Percentiles rank a stretch among this genome's conserved stretches.
phyloP scores from a whole-genome alignment of 2,329 filamentous ascomycete species.

The Geosmithia morbida region DNA sequence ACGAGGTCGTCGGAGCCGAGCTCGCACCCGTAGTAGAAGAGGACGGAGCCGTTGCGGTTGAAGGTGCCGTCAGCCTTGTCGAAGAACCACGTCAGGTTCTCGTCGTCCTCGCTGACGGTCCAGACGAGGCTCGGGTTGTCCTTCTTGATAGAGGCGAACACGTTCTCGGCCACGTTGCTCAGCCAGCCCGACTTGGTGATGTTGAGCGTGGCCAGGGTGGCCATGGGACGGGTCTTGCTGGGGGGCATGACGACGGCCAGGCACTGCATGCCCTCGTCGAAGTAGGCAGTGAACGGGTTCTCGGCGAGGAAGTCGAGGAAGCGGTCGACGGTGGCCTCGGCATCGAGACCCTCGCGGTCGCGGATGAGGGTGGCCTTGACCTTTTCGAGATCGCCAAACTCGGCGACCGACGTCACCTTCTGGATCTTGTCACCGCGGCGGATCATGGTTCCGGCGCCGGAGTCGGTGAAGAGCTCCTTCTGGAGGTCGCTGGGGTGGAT shows the following conservation, averaged over 20 bases:
- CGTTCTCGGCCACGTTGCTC: constrained; percentile 87
- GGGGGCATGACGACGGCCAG: constrained; percentile 78
- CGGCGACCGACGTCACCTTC: constrained; percentile 52
- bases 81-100: constrained; percentile 97
- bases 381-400: constrained; percentile 62
- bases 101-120: constrained; percentile 93
- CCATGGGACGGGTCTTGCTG: constrained; percentile 48
- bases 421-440: constrained; percentile 82
- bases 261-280: constrained; percentile 86
- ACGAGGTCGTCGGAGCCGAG: constrained; percentile 61
- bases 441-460: constrained; percentile 85
- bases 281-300: constrained; percentile 82
- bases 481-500: constrained; percentile 93
- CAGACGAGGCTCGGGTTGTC: constrained; percentile 83
- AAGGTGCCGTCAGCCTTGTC: constrained; percentile 92
- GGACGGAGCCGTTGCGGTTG: constrained; percentile 69
- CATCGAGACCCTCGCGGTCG: constrained; percentile 69
- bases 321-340: constrained; percentile 69
- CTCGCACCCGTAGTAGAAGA: constrained; percentile 93
- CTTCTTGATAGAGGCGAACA: constrained; percentile 87
- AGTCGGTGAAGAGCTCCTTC: constrained; percentile 94
- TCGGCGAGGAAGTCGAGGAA: constrained; percentile 69
- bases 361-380: constrained; percentile 73
- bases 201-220: constrained; percentile 78
- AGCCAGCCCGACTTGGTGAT: constrained; percentile 93